Conservation (phyloP, 805 yeast genomes). For the Geotrichum ghanense region DNA sequence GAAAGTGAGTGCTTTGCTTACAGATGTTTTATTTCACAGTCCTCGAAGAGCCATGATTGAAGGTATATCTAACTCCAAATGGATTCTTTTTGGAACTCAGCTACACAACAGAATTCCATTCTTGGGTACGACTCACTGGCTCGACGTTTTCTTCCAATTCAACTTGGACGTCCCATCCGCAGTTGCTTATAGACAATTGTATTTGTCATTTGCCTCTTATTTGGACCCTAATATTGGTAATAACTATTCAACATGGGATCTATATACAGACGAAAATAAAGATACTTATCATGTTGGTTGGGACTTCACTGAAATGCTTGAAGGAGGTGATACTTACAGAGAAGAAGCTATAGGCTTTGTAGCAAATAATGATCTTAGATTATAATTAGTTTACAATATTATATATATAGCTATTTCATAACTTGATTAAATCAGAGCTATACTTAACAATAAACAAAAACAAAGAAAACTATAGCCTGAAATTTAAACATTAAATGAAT, state of each 20-base stretch:
- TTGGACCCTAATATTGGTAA: background rate
- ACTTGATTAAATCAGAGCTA: no score
- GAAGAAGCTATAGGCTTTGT: background rate
- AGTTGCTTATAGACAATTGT: background rate
- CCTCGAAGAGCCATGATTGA: background rate
- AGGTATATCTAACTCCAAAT: background rate
- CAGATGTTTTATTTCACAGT: background rate
- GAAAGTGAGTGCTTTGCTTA: background rate
- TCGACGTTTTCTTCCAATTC: background rate
- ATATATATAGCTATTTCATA: no score
- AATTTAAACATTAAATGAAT: background rate
- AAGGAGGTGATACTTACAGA: background rate
- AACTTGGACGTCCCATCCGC: background rate
- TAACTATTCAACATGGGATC: slow-evolving; percentile 6
- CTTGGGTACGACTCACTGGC: background rate
- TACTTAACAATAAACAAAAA: no score
- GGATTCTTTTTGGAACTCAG: background rate
- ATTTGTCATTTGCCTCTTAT: background rate
- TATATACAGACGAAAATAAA: slow-evolving; percentile 4
- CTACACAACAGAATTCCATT: background rate
- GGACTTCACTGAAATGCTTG: background rate
- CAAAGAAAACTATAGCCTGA: background rate
- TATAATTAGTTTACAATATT: no score
- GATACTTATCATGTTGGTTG: background rate
- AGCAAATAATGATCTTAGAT: background rate